phyloP scores from a whole-genome alignment of 306 rosid genomes.

The Cicer bijugum region DNA sequence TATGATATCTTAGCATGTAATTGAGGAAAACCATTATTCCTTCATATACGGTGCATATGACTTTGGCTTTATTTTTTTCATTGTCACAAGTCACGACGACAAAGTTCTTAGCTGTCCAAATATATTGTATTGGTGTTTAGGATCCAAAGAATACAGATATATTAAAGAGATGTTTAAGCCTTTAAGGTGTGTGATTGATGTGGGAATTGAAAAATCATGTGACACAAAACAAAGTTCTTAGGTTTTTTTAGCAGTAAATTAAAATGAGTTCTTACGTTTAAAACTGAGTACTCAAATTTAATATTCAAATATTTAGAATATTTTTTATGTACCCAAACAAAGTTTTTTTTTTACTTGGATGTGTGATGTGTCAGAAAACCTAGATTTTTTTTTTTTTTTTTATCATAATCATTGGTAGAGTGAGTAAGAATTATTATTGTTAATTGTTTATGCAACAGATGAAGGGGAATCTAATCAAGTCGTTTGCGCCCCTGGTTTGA shows the following conservation, averaged over 20 bases:
- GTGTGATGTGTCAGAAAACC: neutral
- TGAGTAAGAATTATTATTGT: constrained; percentile 8
- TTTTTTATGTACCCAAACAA: no score
- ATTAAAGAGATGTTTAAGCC: neutral
- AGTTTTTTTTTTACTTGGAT: no score
- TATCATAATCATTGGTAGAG: neutral
- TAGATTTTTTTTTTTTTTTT: neutral
- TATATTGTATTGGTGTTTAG: constrained; percentile 17
- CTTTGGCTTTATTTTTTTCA: constrained; percentile 26
- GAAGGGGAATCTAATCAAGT: neutral
- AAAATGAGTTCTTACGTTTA: neutral
- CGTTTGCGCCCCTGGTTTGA: neutral
- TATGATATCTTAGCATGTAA: constrained; percentile 18
- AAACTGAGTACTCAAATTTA: no score
- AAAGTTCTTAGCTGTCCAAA: constrained; percentile 45
- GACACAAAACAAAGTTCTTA: neutral
- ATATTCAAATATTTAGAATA: no score
- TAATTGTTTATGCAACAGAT: neutral
- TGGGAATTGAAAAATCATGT: neutral
- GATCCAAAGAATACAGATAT: neutral
- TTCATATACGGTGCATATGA: constrained; percentile 22
- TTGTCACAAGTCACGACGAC: constrained; percentile 39
- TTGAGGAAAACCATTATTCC: constrained; percentile 30
- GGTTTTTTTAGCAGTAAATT: neutral
- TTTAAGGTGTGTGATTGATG: neutral